Percentiles rank a stretch among this genome's conserved stretches.
These are phyloP conservation scores for Eustoma russellianum DNA, from an alignment of 257 asterid species.

Conservation along the genomic window DNA sequence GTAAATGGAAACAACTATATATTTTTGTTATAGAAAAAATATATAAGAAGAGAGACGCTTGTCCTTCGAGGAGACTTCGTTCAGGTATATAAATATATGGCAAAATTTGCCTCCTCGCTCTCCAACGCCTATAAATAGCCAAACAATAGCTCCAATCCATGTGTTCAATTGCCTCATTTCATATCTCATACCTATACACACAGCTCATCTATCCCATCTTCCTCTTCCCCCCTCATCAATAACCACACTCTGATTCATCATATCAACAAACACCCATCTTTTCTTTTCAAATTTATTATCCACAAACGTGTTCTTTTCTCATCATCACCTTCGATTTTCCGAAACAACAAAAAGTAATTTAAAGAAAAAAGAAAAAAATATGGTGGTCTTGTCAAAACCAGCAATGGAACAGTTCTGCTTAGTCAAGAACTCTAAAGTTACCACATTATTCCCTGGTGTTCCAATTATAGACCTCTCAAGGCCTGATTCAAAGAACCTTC, in stretches of 20 bases:
- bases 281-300: neutral
- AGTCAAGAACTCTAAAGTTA: constrained; percentile 10
- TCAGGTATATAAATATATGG: too few relatives aligned
- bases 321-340: too few relatives aligned
- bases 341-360: too few relatives aligned
- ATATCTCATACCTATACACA: neutral
- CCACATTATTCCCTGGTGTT: constrained; percentile 29
- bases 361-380: neutral
- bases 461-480: constrained; percentile 70
- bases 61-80: too few relatives aligned
- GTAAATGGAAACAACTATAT: too few relatives aligned
- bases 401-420: constrained; percentile 22
- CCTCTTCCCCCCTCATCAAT: constrained; percentile 5
- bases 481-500: constrained; percentile 47
- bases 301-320: neutral
- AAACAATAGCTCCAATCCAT: constrained; percentile 11
- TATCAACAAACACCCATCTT: constrained; percentile 5
- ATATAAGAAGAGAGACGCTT: too few relatives aligned
- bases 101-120: neutral
- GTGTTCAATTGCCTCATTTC: constrained; percentile 11
- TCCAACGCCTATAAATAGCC: constrained; percentile 14
- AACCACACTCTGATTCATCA: constrained; percentile 6
- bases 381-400: constrained; percentile 31
- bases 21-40: too few relatives aligned
- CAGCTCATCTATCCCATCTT: constrained; percentile 10